Conservation (phyloP, 2,329 filamentous ascomycete species). For the Didymella sp. region DNA sequence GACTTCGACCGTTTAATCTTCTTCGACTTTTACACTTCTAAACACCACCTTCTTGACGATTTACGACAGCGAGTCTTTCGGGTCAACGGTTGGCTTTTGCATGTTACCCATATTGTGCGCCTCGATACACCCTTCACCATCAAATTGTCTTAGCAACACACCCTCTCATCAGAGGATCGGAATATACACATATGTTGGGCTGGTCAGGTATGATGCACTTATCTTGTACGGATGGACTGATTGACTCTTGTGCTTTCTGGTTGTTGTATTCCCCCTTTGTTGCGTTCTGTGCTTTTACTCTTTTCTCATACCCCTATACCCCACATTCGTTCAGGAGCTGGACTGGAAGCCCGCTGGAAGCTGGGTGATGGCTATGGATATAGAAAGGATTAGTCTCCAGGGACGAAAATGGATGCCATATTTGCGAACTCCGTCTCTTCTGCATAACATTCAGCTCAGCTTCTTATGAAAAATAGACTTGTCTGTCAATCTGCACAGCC, state of each 20-base stretch:
- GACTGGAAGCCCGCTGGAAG: conserved; percentile 26
- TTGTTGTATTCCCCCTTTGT: conserved; percentile 21
- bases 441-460: background rate
- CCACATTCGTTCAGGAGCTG: conserved; percentile 24
- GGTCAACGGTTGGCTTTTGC: conserved; percentile 37
- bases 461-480: background rate
- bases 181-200: conserved; percentile 26
- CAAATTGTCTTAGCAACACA: conserved; percentile 45
- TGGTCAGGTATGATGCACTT: conserved; percentile 11
- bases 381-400: conserved; percentile 48
- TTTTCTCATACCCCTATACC: conserved; percentile 24
- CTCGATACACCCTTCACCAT: conserved; percentile 33
- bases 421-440: conserved; percentile 1
- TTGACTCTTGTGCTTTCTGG: conserved; percentile 14
- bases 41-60: conserved; percentile 42
- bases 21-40: conserved; percentile 29
- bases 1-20: conserved; percentile 32
- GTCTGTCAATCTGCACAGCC: background rate
- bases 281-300: conserved; percentile 7
- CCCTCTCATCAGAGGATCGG: conserved; percentile 21
- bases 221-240: conserved; percentile 15
- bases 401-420: conserved; percentile 44
- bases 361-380: conserved; percentile 29
- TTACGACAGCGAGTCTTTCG: conserved; percentile 50
- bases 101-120: conserved; percentile 41